These are phyloP conservation scores for Trichoderma erinaceum DNA, from an alignment of 495 filamentous ascomycete species.

Conservation along the genomic window DNA sequence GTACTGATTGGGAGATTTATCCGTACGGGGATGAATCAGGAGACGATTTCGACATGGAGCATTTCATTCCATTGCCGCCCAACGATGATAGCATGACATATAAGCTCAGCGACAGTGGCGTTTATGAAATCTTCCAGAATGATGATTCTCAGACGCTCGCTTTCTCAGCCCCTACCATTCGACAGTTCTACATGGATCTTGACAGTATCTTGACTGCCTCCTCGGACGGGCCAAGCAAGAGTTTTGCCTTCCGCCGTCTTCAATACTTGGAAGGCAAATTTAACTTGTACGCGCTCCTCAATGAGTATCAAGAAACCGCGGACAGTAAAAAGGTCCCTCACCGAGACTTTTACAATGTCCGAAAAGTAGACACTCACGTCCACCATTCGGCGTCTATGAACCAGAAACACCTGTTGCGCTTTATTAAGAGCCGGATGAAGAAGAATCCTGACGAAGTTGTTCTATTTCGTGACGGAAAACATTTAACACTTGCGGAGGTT, in stretches of 20 bases:
- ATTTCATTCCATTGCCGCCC: conserved; percentile 62
- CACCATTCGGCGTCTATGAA: conserved; percentile 99
- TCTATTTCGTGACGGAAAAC: conserved; percentile 84
- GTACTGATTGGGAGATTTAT: conserved; percentile 79
- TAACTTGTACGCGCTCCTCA: conserved; percentile 83
- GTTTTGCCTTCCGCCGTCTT: conserved; percentile 87
- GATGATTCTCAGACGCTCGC: conserved; percentile 54
- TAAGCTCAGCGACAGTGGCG: conserved; percentile 70
- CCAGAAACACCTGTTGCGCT: conserved; percentile 94
- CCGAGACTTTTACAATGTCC: conserved; percentile 96
- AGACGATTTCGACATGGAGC: conserved; percentile 65
- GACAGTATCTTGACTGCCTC: conserved; percentile 77
- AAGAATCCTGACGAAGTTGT: conserved; percentile 92
- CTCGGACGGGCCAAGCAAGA: conserved; percentile 92
- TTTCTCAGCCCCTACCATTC: conserved; percentile 76
- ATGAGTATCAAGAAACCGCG: conserved; percentile 95
- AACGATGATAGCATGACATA: conserved; percentile 62
- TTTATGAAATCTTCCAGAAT: conserved; percentile 85
- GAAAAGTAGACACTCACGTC: conserved; percentile 98
- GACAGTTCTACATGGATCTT: conserved; percentile 94
- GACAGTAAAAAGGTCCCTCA: conserved; percentile 97
- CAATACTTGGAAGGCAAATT: conserved; percentile 96
- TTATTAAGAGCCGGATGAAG: conserved; percentile 99
- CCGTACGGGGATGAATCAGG: conserved; percentile 87
- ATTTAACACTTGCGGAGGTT: conserved; percentile 84